Evolutionary conservation across 1,284 basidiomycete species (phyloP), one percentile per base, ranked within the genome.

Genomic region (Marasmius tenuissimus): DNA sequence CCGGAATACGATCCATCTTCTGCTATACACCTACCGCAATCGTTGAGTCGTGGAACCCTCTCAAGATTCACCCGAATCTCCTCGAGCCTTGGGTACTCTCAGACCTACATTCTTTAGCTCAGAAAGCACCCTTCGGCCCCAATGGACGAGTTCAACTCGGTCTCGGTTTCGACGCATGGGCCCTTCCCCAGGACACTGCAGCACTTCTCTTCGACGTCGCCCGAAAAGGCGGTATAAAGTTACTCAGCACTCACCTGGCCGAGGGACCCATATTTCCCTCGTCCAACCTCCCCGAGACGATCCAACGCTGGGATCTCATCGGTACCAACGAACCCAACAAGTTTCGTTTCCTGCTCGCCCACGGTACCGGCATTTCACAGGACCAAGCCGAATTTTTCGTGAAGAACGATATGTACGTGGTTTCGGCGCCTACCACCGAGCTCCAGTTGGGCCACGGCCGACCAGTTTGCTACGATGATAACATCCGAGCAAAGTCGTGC

Each of bases 71-170:
- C 6, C 5, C 16, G 20, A 9, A 12, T 14, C 35, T 48, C 14
- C 22, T 60, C 14, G 59, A 61, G 9, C 59, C 62, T 2, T 65
- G 62, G 62, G 33, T 50, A 0, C 1, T 7, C 9, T 37, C 27
- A 4, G 60, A 63, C 14, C 57, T 65, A 16, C 57, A 27, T 6
- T 59, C 61, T 0, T 55, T 65, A 2, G 62, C 64, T 14, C 51
- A 37, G n/a, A 49, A 56, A 14, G 60, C 63, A 49, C 64, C 62
- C 0, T 65, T 65, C 18, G 64, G 62, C 2, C 45, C 45, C 11
- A 51, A 65, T 40, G 64, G 62, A n/a, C 60, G 64, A 16, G 60
- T 65, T 11, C 59, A 40, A 5, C 51, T 65, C 11, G 64, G 64
- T 1, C 6, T 65, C 33, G 62, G 53, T 0, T 65, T 63, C 38